Conservation (phyloP, 768 basidiomycete genomes). For the Cyclocybe cylindracea region DNA sequence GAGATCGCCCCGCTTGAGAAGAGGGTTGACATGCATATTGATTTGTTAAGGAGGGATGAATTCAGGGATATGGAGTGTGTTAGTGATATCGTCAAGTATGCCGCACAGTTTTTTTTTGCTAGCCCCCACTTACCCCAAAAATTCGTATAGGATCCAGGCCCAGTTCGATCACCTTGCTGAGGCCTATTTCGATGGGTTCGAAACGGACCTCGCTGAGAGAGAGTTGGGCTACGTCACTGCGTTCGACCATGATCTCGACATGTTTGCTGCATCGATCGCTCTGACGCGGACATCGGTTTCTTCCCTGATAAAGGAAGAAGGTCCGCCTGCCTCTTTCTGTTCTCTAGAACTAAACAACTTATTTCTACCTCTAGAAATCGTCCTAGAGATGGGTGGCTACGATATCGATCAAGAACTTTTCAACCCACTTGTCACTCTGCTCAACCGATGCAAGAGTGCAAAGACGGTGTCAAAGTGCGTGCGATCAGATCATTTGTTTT, state of each 20-base stretch:
- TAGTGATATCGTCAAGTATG: constrained; percentile 84
- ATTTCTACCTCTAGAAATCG: constrained; percentile 53
- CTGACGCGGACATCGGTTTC: constrained; percentile 85
- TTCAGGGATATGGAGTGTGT: constrained; percentile 95
- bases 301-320: constrained; percentile 74
- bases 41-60: constrained; percentile 81
- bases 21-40: constrained; percentile 89
- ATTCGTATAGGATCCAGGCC: constrained; percentile 71
- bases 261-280: constrained; percentile 89
- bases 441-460: constrained; percentile 80
- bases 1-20: constrained; percentile 91
- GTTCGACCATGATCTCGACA: constrained; percentile 91
- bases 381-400: constrained; percentile 71
- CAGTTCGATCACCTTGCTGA: constrained; percentile 94
- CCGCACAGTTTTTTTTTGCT: constrained; percentile 6
- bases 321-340: constrained; percentile 34
- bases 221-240: constrained; percentile 81
- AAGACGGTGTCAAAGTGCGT: constrained; percentile 79
- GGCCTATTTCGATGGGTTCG: constrained; percentile 79
- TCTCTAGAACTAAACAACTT: neutral
- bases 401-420: constrained; percentile 78
- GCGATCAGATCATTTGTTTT: neutral
- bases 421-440: constrained; percentile 76
- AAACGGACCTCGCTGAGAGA: constrained; percentile 88
- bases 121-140: neutral